Evolutionary conservation across 78 protist species (phyloP).

Genomic region (Emiliania huxleyi): DNA sequence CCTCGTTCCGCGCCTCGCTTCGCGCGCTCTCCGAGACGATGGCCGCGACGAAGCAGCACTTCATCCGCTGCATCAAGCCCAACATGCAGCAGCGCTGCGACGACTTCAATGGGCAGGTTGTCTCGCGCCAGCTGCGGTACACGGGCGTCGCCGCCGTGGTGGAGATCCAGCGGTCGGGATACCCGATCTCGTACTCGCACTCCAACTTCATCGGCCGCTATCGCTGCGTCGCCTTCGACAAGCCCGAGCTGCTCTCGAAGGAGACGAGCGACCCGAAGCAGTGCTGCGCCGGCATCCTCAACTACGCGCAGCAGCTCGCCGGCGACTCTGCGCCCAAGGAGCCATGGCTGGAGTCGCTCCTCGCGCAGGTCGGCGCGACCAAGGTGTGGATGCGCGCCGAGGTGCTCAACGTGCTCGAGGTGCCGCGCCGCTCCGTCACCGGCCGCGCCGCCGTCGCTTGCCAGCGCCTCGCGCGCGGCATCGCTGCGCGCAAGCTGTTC

Average conservation of each 20-base stretch:
- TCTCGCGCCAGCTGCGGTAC: background rate
- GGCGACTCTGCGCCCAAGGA: background rate
- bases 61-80: slow-evolving; percentile 57
- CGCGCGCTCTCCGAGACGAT: background rate
- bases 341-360: background rate
- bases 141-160: background rate
- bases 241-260: background rate
- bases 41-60: slow-evolving; percentile 17
- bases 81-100: background rate
- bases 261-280: background rate
- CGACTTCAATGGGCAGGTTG: background rate
- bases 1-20: background rate
- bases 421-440: background rate
- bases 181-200: background rate
- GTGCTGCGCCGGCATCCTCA: background rate
- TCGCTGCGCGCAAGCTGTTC: background rate
- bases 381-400: background rate
- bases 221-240: background rate
- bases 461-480: background rate
- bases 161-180: background rate
- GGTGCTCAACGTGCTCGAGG: background rate
- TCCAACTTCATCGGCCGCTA: background rate
- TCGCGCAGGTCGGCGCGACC: background rate
- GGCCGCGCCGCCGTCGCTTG: background rate
- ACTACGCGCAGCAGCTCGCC: background rate